A percentile compares a stretch with the other conserved stretches of the same genome.
phyloP scores from a whole-genome alignment of 2,329 filamentous ascomycete genomes.

The Botrytis porri region DNA sequence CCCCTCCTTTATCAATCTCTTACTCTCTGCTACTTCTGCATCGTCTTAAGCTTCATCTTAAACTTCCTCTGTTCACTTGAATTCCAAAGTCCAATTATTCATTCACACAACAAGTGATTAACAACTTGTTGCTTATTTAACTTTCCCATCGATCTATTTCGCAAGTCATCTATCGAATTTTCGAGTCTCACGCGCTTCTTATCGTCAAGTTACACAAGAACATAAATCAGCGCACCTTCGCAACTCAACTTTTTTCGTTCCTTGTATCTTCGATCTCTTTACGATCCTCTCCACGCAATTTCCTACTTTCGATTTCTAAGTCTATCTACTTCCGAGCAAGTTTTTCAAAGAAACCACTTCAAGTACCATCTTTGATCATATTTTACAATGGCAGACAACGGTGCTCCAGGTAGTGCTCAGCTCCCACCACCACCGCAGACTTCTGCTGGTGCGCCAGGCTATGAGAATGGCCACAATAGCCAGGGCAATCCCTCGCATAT shows the following conservation, averaged over 20 bases:
- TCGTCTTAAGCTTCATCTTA: slow-evolving; percentile 31
- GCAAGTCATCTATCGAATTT: slow-evolving; percentile 31
- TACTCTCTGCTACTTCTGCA: slow-evolving; percentile 31
- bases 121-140: slow-evolving; percentile 32
- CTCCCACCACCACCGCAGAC: slow-evolving; percentile 68
- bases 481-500: slow-evolving; percentile 73
- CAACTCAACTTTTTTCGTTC: slow-evolving; percentile 28
- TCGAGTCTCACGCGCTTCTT: slow-evolving; percentile 35
- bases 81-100: slow-evolving; percentile 10
- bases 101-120: slow-evolving; percentile 27
- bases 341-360: slow-evolving; percentile 24
- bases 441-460: slow-evolving; percentile 70
- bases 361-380: slow-evolving; percentile 27
- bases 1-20: slow-evolving; percentile 26
- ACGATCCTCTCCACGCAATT: slow-evolving; percentile 26
- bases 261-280: slow-evolving; percentile 27
- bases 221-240: slow-evolving; percentile 27
- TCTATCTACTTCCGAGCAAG: slow-evolving; percentile 31
- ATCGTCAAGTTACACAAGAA: slow-evolving; percentile 35
- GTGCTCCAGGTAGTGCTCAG: slow-evolving; percentile 59
- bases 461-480: slow-evolving; percentile 71
- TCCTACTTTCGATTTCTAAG: slow-evolving; percentile 24
- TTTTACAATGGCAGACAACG: slow-evolving; percentile 73
- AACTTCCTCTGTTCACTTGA: slow-evolving; percentile 23
- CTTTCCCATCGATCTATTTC: slow-evolving; percentile 33